These are phyloP conservation scores for Eremothecium sinecaudum DNA, from an alignment of 1,139 yeast genomes.

Conservation along the genomic window DNA sequence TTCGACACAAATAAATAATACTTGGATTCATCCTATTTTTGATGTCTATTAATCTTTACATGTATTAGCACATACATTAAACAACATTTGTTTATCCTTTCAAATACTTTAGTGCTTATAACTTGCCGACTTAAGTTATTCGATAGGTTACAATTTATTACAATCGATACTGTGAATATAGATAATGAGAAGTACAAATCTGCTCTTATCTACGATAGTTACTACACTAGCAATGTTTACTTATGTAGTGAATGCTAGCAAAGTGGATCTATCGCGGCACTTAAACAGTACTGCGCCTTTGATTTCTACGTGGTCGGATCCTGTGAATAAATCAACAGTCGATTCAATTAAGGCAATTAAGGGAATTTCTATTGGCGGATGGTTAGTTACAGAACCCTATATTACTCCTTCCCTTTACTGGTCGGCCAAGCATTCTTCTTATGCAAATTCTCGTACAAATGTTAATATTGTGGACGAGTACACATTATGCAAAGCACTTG, in stretches of 20 bases:
- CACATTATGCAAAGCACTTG: slow-evolving; percentile 41
- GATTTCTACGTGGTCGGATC: not conserved
- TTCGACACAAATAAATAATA: too few species aligned
- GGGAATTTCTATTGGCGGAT: slow-evolving; percentile 57
- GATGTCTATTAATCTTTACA: too few species aligned
- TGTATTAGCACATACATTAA: too few species aligned
- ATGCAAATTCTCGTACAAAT: slow-evolving; percentile 29
- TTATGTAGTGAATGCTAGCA: not conserved
- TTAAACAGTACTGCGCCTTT: not conserved
- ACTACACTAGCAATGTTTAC: not conserved
- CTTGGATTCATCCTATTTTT: too few species aligned
- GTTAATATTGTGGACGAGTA: slow-evolving; percentile 50
- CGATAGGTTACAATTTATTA: not conserved
- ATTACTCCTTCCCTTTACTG: slow-evolving; percentile 49
- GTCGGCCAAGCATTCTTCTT: slow-evolving; percentile 22
- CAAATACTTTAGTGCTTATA: too few species aligned
- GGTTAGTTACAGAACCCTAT: slow-evolving; percentile 58
- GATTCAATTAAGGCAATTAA: slow-evolving; percentile 1
- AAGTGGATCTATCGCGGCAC: not conserved
- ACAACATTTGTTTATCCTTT: too few species aligned
- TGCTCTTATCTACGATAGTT: not conserved
- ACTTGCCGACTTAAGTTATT: too few species aligned
- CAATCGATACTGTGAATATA: not conserved
- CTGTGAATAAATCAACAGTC: not conserved
- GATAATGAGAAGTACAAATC: not conserved